phyloP scores from a whole-genome alignment of 306 rosid genomes.

The Medicago lupulina region DNA sequence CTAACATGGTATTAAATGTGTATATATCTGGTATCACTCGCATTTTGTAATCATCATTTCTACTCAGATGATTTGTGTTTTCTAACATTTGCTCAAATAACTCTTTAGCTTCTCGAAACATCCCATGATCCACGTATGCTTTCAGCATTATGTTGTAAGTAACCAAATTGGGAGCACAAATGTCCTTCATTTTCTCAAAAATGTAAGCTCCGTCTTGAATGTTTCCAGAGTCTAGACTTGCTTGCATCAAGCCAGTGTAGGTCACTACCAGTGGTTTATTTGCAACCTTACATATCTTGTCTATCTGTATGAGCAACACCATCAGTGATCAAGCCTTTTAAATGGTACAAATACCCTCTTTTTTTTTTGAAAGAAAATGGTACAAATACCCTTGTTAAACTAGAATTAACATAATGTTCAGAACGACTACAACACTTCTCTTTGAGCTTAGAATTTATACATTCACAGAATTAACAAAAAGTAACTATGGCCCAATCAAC shows the following conservation, averaged over 20 bases:
- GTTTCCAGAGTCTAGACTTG: slow-evolving; percentile 74
- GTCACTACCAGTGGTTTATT: slow-evolving; percentile 95
- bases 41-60: slow-evolving; percentile 54
- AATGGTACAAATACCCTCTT: slow-evolving; percentile 16
- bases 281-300: slow-evolving; percentile 93
- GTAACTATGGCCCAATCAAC: slow-evolving; percentile 21
- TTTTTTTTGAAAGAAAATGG: too few relatives aligned
- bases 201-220: slow-evolving; percentile 67
- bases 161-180: slow-evolving; percentile 89
- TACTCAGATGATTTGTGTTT: slow-evolving; percentile 48
- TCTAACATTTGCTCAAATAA: slow-evolving; percentile 71
- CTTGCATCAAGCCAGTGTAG: slow-evolving; percentile 93
- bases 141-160: slow-evolving; percentile 86
- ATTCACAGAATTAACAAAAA: slow-evolving; percentile 16
- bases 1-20: slow-evolving; percentile 84
- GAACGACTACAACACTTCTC: not conserved
- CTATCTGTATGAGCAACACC: slow-evolving; percentile 59
- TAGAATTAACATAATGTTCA: not conserved
- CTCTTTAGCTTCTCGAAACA: slow-evolving; percentile 74
- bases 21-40: slow-evolving; percentile 77
- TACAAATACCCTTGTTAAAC: slow-evolving; percentile 1
- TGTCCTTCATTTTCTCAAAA: slow-evolving; percentile 74
- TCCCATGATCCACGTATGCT: slow-evolving; percentile 71
- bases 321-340: slow-evolving; percentile 39
- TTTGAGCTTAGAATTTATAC: slow-evolving; percentile 5